A percentile compares a stretch with the other conserved stretches of the same genome.
These are phyloP conservation scores for Gypsophila paniculata DNA, from an alignment of 179 eudicot genomes.

Conservation along the genomic window DNA sequence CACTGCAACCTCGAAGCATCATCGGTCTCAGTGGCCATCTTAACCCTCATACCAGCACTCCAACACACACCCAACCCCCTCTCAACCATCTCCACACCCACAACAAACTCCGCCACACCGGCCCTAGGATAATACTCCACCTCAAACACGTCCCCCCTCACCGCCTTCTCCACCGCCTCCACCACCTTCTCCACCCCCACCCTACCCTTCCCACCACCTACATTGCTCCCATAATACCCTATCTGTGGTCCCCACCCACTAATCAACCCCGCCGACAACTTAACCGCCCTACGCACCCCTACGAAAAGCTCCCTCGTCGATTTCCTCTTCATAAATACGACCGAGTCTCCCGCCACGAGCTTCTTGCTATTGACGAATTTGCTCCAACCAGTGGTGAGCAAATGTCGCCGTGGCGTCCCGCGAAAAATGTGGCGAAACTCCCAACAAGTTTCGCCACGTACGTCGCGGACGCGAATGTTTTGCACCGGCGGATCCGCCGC, in stretches of 20 bases:
- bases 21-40: conserved; percentile 62
- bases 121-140: conserved; percentile 57
- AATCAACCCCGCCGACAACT: not conserved
- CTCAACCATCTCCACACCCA: conserved; percentile 58
- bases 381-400: conserved; percentile 85
- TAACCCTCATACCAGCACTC: conserved; percentile 54
- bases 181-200: conserved; percentile 36
- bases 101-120: conserved; percentile 55
- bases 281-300: conserved; percentile 51
- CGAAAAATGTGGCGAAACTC: conserved; percentile 74
- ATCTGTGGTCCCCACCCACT: not conserved
- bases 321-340: conserved; percentile 46
- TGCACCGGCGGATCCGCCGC: conserved; percentile 71
- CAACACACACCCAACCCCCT: conserved; percentile 32
- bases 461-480: conserved; percentile 41
- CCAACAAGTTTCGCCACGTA: conserved; percentile 44
- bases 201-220: conserved; percentile 28
- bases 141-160: conserved; percentile 48
- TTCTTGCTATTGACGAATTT: conserved; percentile 67
- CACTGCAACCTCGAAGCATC: conserved; percentile 53
- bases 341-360: conserved; percentile 67
- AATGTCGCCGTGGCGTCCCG: conserved; percentile 72
- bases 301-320: conserved; percentile 39
- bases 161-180: conserved; percentile 52
- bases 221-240: not conserved